Percentiles rank a stretch among this genome's conserved stretches.
Conservation (phyloP, 2,329 filamentous ascomycete genomes). For the Aspergillus ibericus region DNA sequence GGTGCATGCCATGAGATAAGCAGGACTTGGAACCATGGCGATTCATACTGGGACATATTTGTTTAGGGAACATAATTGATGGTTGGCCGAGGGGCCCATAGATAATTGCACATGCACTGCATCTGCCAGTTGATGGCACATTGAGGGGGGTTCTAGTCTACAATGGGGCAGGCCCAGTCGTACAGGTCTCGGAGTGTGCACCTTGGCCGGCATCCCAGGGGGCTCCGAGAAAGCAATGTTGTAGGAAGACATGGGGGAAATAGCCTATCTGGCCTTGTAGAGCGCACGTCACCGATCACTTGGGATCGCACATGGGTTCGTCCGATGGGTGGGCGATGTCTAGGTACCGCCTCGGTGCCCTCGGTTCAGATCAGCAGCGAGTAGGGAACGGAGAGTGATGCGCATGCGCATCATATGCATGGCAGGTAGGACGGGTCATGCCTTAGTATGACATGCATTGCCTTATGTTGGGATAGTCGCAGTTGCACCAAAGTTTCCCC, state of each 20-base stretch:
- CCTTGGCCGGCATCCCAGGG: too few relatives aligned
- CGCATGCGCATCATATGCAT: background rate
- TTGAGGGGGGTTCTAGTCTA: background rate
- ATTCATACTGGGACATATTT: constrained; percentile 18
- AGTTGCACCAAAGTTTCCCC: background rate
- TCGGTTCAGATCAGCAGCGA: background rate
- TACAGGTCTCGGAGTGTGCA: background rate
- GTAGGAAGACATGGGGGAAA: too few relatives aligned
- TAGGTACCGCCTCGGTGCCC: background rate
- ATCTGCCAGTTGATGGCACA: constrained; percentile 4
- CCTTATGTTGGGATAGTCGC: background rate
- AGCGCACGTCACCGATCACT: background rate
- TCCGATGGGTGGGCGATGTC: background rate
- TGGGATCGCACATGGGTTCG: background rate
- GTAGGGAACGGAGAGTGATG: background rate
- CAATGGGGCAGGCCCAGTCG: background rate
- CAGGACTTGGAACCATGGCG: constrained; percentile 20
- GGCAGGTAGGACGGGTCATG: background rate
- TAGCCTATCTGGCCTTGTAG: background rate
- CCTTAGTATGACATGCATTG: background rate
- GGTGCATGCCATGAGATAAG: constrained; percentile 18
- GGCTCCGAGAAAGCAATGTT: too few relatives aligned
- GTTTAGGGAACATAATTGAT: constrained; percentile 21
- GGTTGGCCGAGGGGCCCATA: constrained; percentile 13
- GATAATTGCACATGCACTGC: constrained; percentile 15